Evolutionary conservation across 768 basidiomycete species (phyloP), one percentile per base, ranked within the genome.

Genomic region (Hemileccinum impolitum): DNA sequence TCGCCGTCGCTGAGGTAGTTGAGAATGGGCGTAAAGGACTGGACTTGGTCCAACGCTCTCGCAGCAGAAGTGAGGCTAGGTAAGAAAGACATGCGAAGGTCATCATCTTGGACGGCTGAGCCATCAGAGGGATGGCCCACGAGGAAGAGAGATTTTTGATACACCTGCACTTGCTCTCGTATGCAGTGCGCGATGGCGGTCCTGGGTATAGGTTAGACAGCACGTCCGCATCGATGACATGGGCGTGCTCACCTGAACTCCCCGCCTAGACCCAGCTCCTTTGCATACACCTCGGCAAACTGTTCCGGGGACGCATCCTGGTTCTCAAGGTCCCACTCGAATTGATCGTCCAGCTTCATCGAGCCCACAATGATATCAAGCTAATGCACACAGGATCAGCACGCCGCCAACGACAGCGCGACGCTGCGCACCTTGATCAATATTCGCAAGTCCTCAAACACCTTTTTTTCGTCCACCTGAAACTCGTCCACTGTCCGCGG

Each of bases 241-340:
- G 28, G 14, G 26, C 12, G 32, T 30, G 35, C 88, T 61, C 64
- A 94, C 92, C 78, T 85, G 75, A 98, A 99, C 65, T 99, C 96
- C 8, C 93, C 91, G 23, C 79, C 79, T 21, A 99, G 70, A 5
- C 96, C 96, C 19, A 99, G 71, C 56, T 99, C 96, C 18, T 81
- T 79, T 2, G 83, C 74, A 63, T 96, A 95, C 1, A 85, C 77
- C 53, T 88, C 86, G 7, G 96, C 92, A 67, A 98, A 98, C 21
- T 87, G 84, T 69, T 99, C 96, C 0, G 95, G 94, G 0, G 86
- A 87, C 3, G 90, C 86, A 39, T 78, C 75, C 18, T 74, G 70
- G 48, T 88, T 92, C 57, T 86, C 86, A 32, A 97, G 69, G 66
- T 99, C 95, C 96, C 96, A 99, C 65, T 98, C 96, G 61, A 98